Evolutionary conservation across 2,329 filamentous ascomycete species (phyloP).

Genomic region (Emergomyces africanus): DNA sequence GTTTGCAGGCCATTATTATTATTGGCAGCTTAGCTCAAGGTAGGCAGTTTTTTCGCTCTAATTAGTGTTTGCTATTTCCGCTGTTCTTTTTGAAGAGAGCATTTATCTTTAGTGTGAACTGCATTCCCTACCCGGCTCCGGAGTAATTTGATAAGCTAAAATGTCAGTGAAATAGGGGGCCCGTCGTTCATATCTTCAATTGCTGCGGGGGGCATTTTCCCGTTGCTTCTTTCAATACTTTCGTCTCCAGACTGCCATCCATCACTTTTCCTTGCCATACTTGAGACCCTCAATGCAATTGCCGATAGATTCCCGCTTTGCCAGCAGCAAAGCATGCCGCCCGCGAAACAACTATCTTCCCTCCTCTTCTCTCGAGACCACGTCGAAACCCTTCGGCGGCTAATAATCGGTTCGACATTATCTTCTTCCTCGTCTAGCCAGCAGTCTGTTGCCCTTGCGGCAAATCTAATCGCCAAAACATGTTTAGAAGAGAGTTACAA

Average conservation of each 20-base stretch:
- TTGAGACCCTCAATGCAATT: constrained; percentile 62
- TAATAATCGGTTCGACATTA: constrained; percentile 44
- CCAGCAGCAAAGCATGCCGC: constrained; percentile 37
- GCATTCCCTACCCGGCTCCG: neutral
- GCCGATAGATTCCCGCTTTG: constrained; percentile 51
- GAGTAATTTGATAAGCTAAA: neutral
- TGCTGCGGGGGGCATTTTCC: constrained; percentile 53
- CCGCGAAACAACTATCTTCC: constrained; percentile 45
- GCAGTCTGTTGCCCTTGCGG: constrained; percentile 31
- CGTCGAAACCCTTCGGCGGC: constrained; percentile 49
- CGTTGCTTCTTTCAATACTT: constrained; percentile 57
- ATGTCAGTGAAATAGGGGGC: constrained; percentile 47
- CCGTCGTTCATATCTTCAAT: constrained; percentile 66
- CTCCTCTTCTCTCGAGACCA: constrained; percentile 51
- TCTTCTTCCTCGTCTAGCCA: constrained; percentile 42
- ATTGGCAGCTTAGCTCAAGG: constrained; percentile 74
- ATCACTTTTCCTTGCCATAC: constrained; percentile 56
- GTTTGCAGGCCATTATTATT: constrained; percentile 72
- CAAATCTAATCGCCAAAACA: constrained; percentile 42
- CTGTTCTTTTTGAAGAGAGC: neutral
- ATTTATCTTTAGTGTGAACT: neutral
- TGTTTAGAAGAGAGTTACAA: constrained; percentile 61
- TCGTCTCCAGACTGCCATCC: constrained; percentile 51
- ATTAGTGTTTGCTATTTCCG: neutral
- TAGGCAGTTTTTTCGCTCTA: constrained; percentile 29